A percentile compares a stretch with the other conserved stretches of the same genome.
phyloP scores from a whole-genome alignment of 75 land plant genomes.

The Pinus taeda region DNA sequence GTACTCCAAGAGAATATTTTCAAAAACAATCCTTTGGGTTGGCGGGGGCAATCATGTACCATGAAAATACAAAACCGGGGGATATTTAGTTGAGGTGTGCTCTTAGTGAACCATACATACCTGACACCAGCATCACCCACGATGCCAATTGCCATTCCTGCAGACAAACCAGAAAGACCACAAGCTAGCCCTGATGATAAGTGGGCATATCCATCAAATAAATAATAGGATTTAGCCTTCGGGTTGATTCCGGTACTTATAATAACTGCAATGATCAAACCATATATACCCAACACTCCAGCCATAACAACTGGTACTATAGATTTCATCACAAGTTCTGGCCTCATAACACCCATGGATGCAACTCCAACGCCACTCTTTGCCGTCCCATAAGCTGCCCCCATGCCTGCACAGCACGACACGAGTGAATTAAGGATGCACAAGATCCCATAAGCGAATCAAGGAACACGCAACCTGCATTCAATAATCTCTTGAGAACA shows the following conservation, averaged over 20 bases:
- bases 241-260: slow-evolving; percentile 65
- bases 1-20: not conserved
- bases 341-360: slow-evolving; percentile 79
- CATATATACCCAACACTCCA: slow-evolving; percentile 76
- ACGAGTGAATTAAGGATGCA: not conserved
- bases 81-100: not conserved
- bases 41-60: not conserved
- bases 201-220: slow-evolving; percentile 55
- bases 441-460: slow-evolving; percentile 2
- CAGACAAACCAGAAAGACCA: slow-evolving; percentile 64
- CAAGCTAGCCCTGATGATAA: slow-evolving; percentile 64
- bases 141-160: slow-evolving; percentile 69
- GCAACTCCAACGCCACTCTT: slow-evolving; percentile 83
- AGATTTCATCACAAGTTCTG: slow-evolving; percentile 79
- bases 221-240: slow-evolving; percentile 36
- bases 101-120: slow-evolving; percentile 6
- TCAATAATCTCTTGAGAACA: not conserved
- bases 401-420: slow-evolving; percentile 46
- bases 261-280: slow-evolving; percentile 71
- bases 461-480: not conserved
- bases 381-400: slow-evolving; percentile 68
- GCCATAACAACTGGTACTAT: slow-evolving; percentile 85
- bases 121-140: slow-evolving; percentile 65
- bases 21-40: not conserved
- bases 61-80: not conserved